These are phyloP conservation scores for Rutstroemia sydowiana DNA, from an alignment of 2,329 filamentous ascomycete species.

Conservation along the genomic window DNA sequence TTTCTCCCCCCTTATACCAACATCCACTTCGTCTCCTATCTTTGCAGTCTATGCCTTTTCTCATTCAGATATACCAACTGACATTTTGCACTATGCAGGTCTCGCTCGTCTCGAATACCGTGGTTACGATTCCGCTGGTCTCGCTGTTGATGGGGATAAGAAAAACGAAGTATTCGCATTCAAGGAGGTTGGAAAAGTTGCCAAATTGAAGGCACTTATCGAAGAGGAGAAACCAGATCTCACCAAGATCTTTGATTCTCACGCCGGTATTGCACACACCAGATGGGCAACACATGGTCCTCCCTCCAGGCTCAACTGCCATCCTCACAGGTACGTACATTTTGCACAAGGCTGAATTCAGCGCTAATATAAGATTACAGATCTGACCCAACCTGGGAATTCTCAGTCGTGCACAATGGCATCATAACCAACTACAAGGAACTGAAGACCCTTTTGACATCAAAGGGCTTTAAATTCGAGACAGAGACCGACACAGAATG, in stretches of 20 bases:
- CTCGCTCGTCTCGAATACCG: constrained; percentile 95
- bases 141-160: constrained; percentile 96
- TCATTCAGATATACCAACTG: not conserved
- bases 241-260: constrained; percentile 92
- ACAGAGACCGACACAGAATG: constrained; percentile 99
- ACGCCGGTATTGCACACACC: constrained; percentile 97
- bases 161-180: constrained; percentile 95
- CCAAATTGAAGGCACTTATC: constrained; percentile 90
- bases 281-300: constrained; percentile 97
- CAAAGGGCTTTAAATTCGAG: constrained; percentile 98
- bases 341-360: not conserved
- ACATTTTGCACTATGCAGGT: constrained; percentile 12
- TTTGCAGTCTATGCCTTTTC: not conserved
- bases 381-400: constrained; percentile 93
- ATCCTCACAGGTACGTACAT: constrained; percentile 78
- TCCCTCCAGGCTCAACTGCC: constrained; percentile 92
- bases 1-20: not conserved
- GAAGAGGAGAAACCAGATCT: constrained; percentile 75
- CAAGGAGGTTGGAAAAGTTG: constrained; percentile 99
- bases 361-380: constrained; percentile 38
- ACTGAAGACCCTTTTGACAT: constrained; percentile 82
- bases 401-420: constrained; percentile 96
- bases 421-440: constrained; percentile 99
- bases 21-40: not conserved
- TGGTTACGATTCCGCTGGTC: constrained; percentile 94